Conservation (phyloP, 1,284 basidiomycete genomes). For the Moniliophthora roreri region DNA sequence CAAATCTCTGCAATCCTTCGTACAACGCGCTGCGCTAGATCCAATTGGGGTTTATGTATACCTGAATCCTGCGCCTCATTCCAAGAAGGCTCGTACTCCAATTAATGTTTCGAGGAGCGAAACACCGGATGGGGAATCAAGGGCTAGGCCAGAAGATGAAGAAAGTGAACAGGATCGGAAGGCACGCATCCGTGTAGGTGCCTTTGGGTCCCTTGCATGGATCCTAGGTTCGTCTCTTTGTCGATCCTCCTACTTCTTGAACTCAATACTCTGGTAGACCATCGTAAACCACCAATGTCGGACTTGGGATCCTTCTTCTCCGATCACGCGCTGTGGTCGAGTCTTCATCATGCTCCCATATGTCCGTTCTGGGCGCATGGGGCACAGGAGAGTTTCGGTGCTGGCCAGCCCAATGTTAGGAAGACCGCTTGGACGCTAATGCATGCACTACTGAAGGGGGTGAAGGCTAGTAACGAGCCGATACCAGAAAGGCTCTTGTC, state of each 20-base stretch:
- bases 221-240: conserved; percentile 48
- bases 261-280: conserved; percentile 16
- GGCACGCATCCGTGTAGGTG: conserved; percentile 71
- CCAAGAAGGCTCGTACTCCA: conserved; percentile 31
- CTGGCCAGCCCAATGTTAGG: conserved; percentile 66
- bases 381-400: conserved; percentile 53
- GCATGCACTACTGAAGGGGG: conserved; percentile 37
- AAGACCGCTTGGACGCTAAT: conserved; percentile 60
- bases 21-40: conserved; percentile 60
- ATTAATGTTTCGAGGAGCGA: background rate
- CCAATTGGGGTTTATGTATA: conserved; percentile 64
- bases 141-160: conserved; percentile 52
- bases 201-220: conserved; percentile 70
- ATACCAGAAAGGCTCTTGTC: conserved; percentile 42
- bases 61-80: conserved; percentile 53
- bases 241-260: conserved; percentile 13
- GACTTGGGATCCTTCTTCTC: conserved; percentile 41
- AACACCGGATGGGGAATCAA: conserved; percentile 1
- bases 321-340: conserved; percentile 59
- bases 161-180: conserved; percentile 68
- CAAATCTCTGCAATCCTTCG: conserved; percentile 45
- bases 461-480: conserved; percentile 29
- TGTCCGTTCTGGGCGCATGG: conserved; percentile 43
- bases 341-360: conserved; percentile 41
- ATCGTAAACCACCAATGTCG: conserved; percentile 22